Evolutionary conservation across 805 yeast species (phyloP).

Genomic region (Lipomyces starkeyi): DNA sequence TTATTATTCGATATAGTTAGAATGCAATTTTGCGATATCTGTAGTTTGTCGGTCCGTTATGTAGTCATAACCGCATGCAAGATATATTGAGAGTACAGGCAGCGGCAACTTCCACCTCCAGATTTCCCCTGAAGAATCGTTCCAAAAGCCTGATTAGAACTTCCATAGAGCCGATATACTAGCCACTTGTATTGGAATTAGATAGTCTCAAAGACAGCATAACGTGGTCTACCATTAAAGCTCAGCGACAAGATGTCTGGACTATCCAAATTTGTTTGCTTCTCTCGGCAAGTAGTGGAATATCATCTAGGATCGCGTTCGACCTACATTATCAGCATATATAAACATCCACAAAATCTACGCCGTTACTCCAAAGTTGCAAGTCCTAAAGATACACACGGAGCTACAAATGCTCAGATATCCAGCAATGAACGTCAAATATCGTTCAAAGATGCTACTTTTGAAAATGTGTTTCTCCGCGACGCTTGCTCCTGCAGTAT

Average conservation of each 20-base stretch:
- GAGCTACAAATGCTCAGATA: neutral
- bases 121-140: neutral
- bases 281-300: neutral
- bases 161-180: neutral
- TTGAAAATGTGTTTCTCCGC: slow-evolving; percentile 55
- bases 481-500: slow-evolving; percentile 61
- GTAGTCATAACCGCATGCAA: too few species aligned
- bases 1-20: neutral
- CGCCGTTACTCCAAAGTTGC: neutral
- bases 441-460: neutral
- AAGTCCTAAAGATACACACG: neutral
- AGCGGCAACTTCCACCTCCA: too few species aligned
- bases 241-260: neutral
- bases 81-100: too few species aligned
- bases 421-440: neutral
- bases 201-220: neutral
- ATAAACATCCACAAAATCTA: neutral
- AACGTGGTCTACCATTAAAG: neutral
- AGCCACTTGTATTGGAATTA: neutral
- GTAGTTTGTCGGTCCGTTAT: neutral
- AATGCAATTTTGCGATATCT: neutral
- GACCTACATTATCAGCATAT: neutral
- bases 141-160: neutral
- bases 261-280: neutral
- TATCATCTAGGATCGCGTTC: neutral